A percentile compares a stretch with the other conserved stretches of the same genome.
Evolutionary conservation across 345 rosid species (phyloP).

Genomic region (Hirschfeldia incana): DNA sequence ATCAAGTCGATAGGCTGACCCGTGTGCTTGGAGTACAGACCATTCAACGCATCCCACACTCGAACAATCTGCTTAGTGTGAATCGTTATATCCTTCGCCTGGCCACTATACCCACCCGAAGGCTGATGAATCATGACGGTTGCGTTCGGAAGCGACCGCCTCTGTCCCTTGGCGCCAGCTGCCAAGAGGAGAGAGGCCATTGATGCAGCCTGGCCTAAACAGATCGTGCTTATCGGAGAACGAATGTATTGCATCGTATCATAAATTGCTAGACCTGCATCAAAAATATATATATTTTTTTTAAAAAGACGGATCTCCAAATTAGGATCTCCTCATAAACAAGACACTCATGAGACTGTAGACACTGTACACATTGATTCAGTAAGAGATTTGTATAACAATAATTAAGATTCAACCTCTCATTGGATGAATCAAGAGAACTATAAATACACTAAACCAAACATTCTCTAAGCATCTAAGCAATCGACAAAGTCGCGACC

Average conservation of each 20-base stretch:
- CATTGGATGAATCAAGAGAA: background rate
- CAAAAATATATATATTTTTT: no score
- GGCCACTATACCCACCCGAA: constrained; percentile 96
- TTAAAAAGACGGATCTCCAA: no score
- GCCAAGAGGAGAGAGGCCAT: constrained; percentile 98
- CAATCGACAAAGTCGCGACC: no score
- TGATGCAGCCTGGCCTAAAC: constrained; percentile 99
- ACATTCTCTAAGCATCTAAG: no score
- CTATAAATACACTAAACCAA: no score
- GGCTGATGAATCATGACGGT: constrained; percentile 99
- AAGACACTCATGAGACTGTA: no score
- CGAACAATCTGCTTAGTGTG: constrained; percentile 95
- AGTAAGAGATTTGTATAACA: background rate
- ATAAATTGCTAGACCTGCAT: constrained; percentile 88
- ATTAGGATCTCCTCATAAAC: no score
- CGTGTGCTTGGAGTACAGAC: constrained; percentile 70
- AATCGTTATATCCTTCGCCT: constrained; percentile 91
- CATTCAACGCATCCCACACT: constrained; percentile 85
- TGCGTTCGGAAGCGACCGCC: constrained; percentile 88
- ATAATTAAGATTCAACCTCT: background rate
- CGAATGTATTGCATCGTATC: constrained; percentile 97
- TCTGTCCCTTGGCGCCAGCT: constrained; percentile 89
- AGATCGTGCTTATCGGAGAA: constrained; percentile 85
- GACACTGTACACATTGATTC: no score
- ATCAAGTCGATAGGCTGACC: constrained; percentile 73